These are phyloP conservation scores for Phytophthora vignae DNA, from an alignment of 352 stramenopile genomes.

Conservation along the genomic window DNA sequence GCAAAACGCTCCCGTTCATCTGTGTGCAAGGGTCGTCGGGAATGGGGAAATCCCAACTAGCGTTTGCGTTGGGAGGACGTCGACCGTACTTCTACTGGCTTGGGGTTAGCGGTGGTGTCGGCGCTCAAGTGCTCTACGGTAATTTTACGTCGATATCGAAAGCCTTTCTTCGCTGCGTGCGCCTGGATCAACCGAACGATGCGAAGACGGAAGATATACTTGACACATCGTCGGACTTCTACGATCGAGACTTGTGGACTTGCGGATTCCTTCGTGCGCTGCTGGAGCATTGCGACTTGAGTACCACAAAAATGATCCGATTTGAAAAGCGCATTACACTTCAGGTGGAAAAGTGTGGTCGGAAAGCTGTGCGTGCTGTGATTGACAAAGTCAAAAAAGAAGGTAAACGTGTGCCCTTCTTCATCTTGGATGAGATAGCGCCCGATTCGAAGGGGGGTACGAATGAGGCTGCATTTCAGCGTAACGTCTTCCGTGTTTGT, in stretches of 20 bases:
- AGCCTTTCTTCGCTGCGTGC: background rate
- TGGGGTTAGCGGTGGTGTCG: no score
- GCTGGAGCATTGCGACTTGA: no score
- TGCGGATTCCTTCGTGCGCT: no score
- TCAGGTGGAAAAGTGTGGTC: background rate
- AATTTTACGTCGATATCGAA: background rate
- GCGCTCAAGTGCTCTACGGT: background rate
- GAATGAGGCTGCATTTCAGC: background rate
- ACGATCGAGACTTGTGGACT: background rate
- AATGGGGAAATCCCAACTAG: no score
- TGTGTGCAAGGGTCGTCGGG: no score
- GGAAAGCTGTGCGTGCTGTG: background rate
- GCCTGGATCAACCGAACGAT: background rate
- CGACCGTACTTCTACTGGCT: no score
- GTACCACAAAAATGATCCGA: background rate
- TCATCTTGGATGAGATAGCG: background rate
- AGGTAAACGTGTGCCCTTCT: background rate
- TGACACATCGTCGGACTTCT: background rate
- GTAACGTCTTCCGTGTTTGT: background rate
- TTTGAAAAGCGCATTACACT: background rate
- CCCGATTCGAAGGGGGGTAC: background rate
- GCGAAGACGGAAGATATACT: background rate
- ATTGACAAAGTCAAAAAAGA: background rate
- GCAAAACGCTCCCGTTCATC: background rate
- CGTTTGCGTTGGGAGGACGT: no score